phyloP scores from a whole-genome alignment of 768 basidiomycete species.

The Termitomyces sp. region DNA sequence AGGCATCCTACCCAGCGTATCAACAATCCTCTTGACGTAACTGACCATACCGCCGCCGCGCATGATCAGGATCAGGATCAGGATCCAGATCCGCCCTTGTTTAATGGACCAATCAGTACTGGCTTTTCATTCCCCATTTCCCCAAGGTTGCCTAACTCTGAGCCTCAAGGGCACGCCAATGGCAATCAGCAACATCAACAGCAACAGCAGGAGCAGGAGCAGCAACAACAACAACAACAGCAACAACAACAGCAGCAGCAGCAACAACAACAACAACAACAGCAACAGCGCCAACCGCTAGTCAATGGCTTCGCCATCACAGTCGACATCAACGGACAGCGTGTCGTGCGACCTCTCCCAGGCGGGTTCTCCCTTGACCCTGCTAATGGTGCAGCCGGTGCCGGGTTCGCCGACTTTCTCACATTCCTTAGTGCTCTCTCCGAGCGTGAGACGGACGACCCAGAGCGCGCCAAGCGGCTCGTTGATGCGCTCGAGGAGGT shows the following conservation, averaged over 20 bases:
- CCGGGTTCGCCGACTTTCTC: slow-evolving; percentile 13
- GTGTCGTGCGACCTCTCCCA: slow-evolving; percentile 8
- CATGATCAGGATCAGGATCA: slow-evolving; percentile 11
- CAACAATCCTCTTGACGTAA: slow-evolving; percentile 15
- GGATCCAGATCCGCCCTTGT: background rate
- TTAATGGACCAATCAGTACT: background rate
- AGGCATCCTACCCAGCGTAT: slow-evolving; percentile 61
- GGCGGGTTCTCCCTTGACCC: slow-evolving; percentile 4
- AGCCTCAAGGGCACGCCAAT: background rate
- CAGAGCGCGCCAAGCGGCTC: slow-evolving; percentile 59
- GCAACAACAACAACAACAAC: background rate
- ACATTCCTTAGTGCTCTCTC: slow-evolving; percentile 18
- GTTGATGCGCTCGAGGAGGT: slow-evolving; percentile 62
- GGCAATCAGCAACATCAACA: background rate
- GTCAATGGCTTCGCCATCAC: slow-evolving; percentile 17
- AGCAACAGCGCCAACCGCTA: background rate
- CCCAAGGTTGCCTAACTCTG: background rate
- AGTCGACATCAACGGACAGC: slow-evolving; percentile 15
- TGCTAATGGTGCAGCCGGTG: background rate
- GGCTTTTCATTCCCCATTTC: background rate
- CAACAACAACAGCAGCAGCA: background rate
- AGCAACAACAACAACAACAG: slow-evolving; percentile 1
- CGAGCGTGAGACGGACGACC: slow-evolving; percentile 46
- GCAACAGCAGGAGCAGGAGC: background rate
- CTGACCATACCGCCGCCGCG: background rate